Percentiles rank a stretch among this genome's conserved stretches.
Evolutionary conservation across 2,329 filamentous ascomycete species (phyloP).

Genomic region (Thelonectria discophora): DNA sequence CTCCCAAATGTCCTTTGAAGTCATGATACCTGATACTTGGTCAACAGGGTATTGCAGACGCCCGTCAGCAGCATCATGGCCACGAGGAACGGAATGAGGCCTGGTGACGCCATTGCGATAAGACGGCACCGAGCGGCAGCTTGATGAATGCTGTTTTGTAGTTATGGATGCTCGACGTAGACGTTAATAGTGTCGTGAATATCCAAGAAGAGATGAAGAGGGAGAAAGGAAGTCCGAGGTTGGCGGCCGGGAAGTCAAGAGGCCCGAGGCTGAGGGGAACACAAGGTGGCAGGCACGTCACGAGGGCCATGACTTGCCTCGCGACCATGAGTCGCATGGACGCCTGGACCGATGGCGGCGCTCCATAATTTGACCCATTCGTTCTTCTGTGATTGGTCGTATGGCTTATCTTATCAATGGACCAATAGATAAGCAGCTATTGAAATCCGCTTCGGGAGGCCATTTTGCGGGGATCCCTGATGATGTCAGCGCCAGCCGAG

Average conservation of each 20-base stretch:
- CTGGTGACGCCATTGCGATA: conserved; percentile 71
- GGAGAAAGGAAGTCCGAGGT: background rate
- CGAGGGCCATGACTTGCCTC: conserved; percentile 5
- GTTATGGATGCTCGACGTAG: background rate
- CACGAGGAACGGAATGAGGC: conserved; percentile 83
- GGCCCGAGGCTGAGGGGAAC: conserved; percentile 9
- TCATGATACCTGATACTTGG: conserved; percentile 85
- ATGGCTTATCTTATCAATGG: conserved; percentile 7
- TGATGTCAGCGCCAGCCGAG: conserved; percentile 6
- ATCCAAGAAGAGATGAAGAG: background rate
- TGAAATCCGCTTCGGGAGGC: background rate
- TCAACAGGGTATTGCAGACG: conserved; percentile 95
- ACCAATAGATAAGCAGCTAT: conserved; percentile 3
- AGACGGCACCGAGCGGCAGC: conserved; percentile 11
- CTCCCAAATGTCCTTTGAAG: conserved; percentile 5
- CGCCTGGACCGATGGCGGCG: conserved; percentile 1
- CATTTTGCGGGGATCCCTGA: conserved; percentile 1
- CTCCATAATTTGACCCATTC: background rate
- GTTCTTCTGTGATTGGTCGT: background rate
- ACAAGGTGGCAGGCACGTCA: conserved; percentile 11
- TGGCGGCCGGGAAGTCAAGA: conserved; percentile 6
- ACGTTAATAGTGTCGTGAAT: background rate
- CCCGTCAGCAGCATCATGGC: conserved; percentile 97
- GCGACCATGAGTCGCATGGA: background rate
- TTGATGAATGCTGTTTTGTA: conserved; percentile 17